Evolutionary conservation across 306 rosid species (phyloP).

Genomic region (Spatholobus suberectus): DNA sequence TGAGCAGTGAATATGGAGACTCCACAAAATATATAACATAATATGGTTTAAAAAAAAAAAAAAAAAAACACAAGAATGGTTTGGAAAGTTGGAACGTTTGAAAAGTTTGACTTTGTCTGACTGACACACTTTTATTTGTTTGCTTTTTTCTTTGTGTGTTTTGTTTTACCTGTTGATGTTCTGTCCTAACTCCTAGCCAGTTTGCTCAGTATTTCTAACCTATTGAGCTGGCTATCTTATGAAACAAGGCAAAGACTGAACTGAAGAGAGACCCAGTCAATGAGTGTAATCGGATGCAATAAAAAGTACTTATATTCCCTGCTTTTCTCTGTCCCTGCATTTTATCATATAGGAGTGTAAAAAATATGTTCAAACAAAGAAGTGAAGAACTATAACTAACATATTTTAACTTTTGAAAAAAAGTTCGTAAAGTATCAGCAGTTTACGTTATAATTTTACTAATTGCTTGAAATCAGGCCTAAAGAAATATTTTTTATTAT

Average conservation of each 20-base stretch:
- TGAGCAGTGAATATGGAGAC: neutral
- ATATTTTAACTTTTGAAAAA: neutral
- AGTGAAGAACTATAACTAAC: no score
- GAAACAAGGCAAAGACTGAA: slow-evolving; percentile 34
- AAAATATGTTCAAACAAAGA: no score
- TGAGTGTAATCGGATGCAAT: neutral
- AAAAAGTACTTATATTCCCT: neutral
- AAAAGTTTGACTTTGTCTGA: slow-evolving; percentile 51
- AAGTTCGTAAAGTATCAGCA: neutral
- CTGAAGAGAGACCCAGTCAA: slow-evolving; percentile 27
- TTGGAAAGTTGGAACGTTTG: slow-evolving; percentile 34
- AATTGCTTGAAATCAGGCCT: neutral
- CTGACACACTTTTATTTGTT: neutral
- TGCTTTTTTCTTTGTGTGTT: neutral
- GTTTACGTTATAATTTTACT: neutral
- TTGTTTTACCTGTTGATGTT: neutral
- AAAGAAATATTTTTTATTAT: neutral
- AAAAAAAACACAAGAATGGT: neutral
- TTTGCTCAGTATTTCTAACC: slow-evolving; percentile 29
- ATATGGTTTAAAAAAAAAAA: no score
- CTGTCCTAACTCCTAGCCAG: slow-evolving; percentile 12
- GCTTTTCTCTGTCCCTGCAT: neutral
- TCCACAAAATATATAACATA: neutral
- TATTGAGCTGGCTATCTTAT: slow-evolving; percentile 12
- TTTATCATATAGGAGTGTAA: neutral